A percentile compares a stretch with the other conserved stretches of the same genome.
phyloP scores from a whole-genome alignment of 495 filamentous ascomycete genomes.

The Aspergillus saccharolyticus region DNA sequence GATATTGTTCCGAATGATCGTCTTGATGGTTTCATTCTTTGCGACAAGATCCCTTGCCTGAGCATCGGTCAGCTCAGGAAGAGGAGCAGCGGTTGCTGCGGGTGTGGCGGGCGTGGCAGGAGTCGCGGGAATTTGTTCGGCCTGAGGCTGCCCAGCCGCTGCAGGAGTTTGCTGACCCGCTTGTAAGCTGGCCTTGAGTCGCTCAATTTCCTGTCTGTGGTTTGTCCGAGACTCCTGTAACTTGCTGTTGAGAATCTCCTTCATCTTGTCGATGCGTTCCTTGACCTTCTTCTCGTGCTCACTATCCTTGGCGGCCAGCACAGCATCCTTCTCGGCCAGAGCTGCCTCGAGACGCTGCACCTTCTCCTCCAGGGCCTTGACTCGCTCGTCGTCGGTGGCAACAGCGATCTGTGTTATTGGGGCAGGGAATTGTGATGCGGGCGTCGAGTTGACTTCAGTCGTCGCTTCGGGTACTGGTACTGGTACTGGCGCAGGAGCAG shows the following conservation, averaged over 20 bases:
- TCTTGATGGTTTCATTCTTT: constrained; percentile 59
- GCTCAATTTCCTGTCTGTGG: constrained; percentile 56
- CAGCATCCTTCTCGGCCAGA: constrained; percentile 42
- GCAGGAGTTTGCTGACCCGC: constrained; percentile 47
- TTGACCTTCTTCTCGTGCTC: constrained; percentile 56
- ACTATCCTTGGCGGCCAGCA: constrained; percentile 33
- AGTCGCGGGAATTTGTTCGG: constrained; percentile 29
- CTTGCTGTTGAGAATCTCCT: constrained; percentile 62
- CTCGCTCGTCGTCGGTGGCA: constrained; percentile 29
- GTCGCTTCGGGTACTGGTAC: constrained; percentile 21
- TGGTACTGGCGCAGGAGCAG: constrained; percentile 17
- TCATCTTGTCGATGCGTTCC: constrained; percentile 66
- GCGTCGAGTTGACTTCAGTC: constrained; percentile 30
- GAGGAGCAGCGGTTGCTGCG: constrained; percentile 27
- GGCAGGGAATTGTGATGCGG: constrained; percentile 37
- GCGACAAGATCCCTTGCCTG: constrained; percentile 61
- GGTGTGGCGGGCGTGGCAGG: constrained; percentile 19
- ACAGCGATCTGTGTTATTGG: constrained; percentile 20
- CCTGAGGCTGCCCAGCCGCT: constrained; percentile 23
- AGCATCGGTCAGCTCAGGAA: constrained; percentile 46
- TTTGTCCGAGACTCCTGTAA: constrained; percentile 55
- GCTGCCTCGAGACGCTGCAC: constrained; percentile 45
- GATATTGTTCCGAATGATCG: constrained; percentile 65
- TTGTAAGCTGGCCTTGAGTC: constrained; percentile 58
- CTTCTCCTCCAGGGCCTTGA: constrained; percentile 44